A percentile compares a stretch with the other conserved stretches of the same genome.
Evolutionary conservation across 495 filamentous ascomycete genomes (phyloP).

Genomic region (Viridothelium virens): DNA sequence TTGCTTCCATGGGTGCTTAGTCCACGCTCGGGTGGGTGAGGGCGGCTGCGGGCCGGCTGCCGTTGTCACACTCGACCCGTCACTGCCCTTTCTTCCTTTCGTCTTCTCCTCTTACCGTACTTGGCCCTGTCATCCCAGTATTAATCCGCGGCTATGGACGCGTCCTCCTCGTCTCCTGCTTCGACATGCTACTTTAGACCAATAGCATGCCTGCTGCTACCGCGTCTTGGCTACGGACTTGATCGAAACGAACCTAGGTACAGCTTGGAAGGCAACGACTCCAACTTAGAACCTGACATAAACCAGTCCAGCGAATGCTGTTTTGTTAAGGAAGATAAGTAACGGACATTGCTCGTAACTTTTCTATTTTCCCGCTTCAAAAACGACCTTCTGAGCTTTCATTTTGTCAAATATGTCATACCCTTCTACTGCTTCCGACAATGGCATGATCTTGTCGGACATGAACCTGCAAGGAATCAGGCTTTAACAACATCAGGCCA

Average conservation of each 20-base stretch:
- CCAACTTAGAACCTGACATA: too few relatives aligned
- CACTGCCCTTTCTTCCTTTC: neutral
- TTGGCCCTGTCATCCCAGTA: neutral
- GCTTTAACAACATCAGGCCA: constrained; percentile 23
- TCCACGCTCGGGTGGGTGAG: neutral
- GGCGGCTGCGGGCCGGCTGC: constrained; percentile 1
- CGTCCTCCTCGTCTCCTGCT: too few relatives aligned
- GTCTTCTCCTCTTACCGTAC: too few relatives aligned
- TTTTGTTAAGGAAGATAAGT: neutral
- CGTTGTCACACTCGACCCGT: neutral
- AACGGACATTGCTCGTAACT: neutral
- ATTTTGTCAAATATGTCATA: constrained; percentile 89
- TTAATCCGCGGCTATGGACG: too few relatives aligned
- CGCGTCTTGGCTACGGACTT: too few relatives aligned
- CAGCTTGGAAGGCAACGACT: too few relatives aligned
- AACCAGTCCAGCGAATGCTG: too few relatives aligned
- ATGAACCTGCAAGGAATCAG: constrained; percentile 56
- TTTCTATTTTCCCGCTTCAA: constrained; percentile 45
- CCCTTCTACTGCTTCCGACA: constrained; percentile 73
- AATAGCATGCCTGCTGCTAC: too few relatives aligned
- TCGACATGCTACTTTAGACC: too few relatives aligned
- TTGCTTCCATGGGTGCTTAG: neutral
- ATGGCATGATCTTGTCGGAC: constrained; percentile 87
- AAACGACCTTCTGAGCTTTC: constrained; percentile 84
- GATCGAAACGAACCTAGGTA: too few relatives aligned